A percentile compares a stretch with the other conserved stretches of the same genome.
Evolutionary conservation across 345 rosid species (phyloP).

Genomic region (Pistacia atlantica): DNA sequence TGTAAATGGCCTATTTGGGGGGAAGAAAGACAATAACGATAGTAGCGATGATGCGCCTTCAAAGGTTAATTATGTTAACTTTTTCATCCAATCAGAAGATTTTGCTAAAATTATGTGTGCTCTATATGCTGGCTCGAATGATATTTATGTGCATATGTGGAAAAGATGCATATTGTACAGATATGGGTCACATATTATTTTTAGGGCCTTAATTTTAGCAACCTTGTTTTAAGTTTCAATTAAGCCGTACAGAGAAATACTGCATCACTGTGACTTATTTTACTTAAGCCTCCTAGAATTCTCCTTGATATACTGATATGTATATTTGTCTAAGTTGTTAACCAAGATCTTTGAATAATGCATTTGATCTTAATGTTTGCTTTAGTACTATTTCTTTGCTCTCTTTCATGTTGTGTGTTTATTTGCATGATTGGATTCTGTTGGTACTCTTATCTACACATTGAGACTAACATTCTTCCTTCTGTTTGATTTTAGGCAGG

Average conservation of each 20-base stretch:
- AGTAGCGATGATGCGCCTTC: conserved; percentile 64
- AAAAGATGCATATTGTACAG: neutral
- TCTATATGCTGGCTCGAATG: no score
- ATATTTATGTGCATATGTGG: neutral
- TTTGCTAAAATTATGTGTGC: neutral
- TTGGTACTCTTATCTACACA: neutral
- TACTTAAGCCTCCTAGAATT: neutral
- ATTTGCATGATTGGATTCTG: conserved; percentile 7
- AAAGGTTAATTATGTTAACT: conserved; percentile 46
- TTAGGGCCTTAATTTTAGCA: neutral
- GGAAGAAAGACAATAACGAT: conserved; percentile 69
- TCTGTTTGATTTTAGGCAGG: conserved; percentile 66
- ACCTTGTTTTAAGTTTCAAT: neutral
- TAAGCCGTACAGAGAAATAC: neutral
- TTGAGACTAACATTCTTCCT: conserved; percentile 22
- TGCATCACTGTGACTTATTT: neutral
- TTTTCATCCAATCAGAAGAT: conserved; percentile 6
- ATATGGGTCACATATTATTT: neutral
- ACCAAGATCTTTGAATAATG: neutral
- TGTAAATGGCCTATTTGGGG: conserved; percentile 74
- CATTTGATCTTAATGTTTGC: neutral
- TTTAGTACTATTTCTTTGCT: neutral
- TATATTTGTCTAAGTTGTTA: neutral
- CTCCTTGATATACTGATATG: neutral
- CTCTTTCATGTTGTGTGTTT: neutral